Conservation (phyloP, 2,329 filamentous ascomycete genomes). For the Sclerotiophoma versabilis region DNA sequence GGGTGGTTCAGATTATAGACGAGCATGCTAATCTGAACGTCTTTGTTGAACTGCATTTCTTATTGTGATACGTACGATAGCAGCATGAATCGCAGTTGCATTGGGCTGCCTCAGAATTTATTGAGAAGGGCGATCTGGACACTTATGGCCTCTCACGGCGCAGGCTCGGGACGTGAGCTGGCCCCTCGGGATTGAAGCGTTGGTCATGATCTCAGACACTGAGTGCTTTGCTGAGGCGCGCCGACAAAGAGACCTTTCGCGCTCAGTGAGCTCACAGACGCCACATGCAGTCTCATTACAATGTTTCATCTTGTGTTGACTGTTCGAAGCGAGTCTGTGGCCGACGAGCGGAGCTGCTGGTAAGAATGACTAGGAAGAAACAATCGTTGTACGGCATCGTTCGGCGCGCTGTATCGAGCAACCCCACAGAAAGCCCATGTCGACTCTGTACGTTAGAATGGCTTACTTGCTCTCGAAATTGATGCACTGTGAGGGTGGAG, state of each 20-base stretch:
- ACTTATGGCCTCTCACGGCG: neutral
- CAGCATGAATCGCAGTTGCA: constrained; percentile 9
- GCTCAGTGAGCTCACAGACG: constrained; percentile 3
- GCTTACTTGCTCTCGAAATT: neutral
- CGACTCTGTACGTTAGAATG: neutral
- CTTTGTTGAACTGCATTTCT: constrained; percentile 11
- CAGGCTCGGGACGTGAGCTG: neutral
- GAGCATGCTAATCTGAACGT: constrained; percentile 20
- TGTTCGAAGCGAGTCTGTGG: neutral
- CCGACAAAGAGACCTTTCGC: neutral
- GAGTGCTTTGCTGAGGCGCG: neutral
- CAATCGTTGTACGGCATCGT: constrained; percentile 4
- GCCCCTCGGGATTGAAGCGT: neutral
- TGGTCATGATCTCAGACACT: neutral
- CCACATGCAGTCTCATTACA: neutral
- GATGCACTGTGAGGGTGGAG: neutral
- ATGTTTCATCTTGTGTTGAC: neutral
- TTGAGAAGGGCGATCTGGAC: constrained; percentile 7
- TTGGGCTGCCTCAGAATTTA: constrained; percentile 5
- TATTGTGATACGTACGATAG: constrained; percentile 13
- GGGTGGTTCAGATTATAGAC: constrained; percentile 8
- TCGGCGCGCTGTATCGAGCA: constrained; percentile 6
- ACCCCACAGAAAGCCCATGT: neutral
- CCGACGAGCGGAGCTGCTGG: neutral
- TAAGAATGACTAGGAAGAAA: neutral